Evolutionary conservation across 2,329 filamentous ascomycete genomes (phyloP).

Genomic region (Myriosclerotinia scirpicola): DNA sequence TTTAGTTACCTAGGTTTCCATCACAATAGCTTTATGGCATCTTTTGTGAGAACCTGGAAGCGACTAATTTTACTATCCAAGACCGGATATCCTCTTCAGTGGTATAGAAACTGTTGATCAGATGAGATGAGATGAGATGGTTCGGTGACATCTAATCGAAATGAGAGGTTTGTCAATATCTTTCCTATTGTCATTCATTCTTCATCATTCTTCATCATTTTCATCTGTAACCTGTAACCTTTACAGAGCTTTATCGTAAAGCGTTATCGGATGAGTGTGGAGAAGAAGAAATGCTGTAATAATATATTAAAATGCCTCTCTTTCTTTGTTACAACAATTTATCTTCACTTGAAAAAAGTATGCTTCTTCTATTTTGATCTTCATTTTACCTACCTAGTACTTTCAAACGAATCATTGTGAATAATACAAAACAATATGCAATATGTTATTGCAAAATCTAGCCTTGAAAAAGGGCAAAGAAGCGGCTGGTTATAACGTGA

Average conservation of each 20-base stretch:
- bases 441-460: constrained; percentile 39
- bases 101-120: not conserved
- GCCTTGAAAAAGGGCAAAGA: constrained; percentile 40
- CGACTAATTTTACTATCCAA: not conserved
- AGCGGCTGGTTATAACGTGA: constrained; percentile 40
- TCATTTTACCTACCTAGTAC: not conserved
- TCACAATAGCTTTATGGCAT: not conserved
- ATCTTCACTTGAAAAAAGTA: not conserved
- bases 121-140: not conserved
- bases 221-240: not conserved
- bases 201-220: not conserved
- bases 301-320: constrained; percentile 2
- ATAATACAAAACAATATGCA: constrained; percentile 37
- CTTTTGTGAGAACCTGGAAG: not conserved
- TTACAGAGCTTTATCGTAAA: constrained; percentile 16
- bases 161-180: not conserved
- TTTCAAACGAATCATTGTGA: constrained; percentile 23
- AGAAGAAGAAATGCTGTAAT: not conserved
- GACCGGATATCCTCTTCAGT: not conserved
- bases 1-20: not conserved
- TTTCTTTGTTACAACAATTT: constrained; percentile 10
- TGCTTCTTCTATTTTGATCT: not conserved
- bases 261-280: constrained; percentile 21
- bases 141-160: not conserved
- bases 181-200: not conserved